Evolutionary conservation across 208 protist species (phyloP).

Genomic region (Porcisia hertigi): DNA sequence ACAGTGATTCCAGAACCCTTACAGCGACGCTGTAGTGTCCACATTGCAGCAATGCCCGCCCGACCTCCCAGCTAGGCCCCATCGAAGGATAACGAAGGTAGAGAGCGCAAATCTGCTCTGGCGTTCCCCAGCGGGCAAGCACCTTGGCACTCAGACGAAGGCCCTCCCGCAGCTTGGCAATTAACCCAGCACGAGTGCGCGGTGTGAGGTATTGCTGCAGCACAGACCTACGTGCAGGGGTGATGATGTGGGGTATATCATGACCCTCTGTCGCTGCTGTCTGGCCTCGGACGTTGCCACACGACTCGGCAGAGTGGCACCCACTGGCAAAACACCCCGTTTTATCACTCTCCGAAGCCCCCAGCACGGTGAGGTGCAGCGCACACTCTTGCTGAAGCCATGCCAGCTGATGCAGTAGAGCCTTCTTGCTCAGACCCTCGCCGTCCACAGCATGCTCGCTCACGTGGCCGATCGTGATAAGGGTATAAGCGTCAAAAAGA

Average conservation of each 20-base stretch:
- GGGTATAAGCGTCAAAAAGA: slow-evolving; percentile 74
- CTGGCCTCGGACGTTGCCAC: not conserved
- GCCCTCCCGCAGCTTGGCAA: slow-evolving; percentile 48
- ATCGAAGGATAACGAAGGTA: slow-evolving; percentile 45
- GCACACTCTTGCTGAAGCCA: slow-evolving; percentile 28
- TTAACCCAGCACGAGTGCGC: slow-evolving; percentile 34
- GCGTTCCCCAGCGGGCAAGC: slow-evolving; percentile 42
- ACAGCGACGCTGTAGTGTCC: slow-evolving; percentile 49
- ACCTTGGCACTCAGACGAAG: slow-evolving; percentile 70
- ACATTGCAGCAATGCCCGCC: slow-evolving; percentile 46
- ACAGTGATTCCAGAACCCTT: slow-evolving; percentile 37
- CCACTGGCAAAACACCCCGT: not conserved
- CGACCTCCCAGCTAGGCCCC: slow-evolving; percentile 73
- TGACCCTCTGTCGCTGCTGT: not conserved
- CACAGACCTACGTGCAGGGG: not conserved
- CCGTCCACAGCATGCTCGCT: slow-evolving; percentile 61
- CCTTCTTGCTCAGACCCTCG: slow-evolving; percentile 12
- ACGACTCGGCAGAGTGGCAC: not conserved
- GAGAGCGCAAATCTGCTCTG: slow-evolving; percentile 39
- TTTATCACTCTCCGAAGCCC: not conserved
- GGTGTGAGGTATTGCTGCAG: slow-evolving; percentile 29
- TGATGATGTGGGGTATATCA: not conserved
- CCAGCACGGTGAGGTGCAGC: slow-evolving; percentile 32
- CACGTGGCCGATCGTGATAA: slow-evolving; percentile 75
- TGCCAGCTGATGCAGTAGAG: slow-evolving; percentile 20